A percentile compares a stretch with the other conserved stretches of the same genome.
Evolutionary conservation across 768 basidiomycete species (phyloP).

Genomic region (Leucosporidium scottii): DNA sequence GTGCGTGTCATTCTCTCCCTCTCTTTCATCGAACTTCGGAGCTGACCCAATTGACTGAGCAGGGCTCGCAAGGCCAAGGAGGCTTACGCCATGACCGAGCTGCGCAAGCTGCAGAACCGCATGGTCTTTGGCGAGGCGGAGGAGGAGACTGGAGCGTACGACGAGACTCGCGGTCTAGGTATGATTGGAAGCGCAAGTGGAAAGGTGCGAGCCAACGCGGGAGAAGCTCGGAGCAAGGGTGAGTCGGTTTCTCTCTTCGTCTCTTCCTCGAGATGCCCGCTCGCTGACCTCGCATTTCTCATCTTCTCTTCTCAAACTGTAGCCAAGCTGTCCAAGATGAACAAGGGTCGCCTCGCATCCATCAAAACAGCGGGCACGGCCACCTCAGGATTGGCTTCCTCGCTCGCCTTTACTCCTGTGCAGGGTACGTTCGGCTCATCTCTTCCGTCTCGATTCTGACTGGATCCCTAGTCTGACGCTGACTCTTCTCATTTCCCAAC

Average conservation of each 20-base stretch:
- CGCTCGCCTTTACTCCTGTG: conserved; percentile 86
- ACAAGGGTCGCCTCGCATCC: conserved; percentile 81
- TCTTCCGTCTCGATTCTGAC: background rate
- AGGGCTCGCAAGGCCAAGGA: conserved; percentile 98
- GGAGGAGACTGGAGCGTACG: conserved; percentile 91
- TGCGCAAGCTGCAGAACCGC: conserved; percentile 93
- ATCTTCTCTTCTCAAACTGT: conserved; percentile 15
- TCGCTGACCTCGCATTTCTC: background rate
- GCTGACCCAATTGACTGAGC: background rate
- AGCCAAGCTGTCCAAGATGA: conserved; percentile 95
- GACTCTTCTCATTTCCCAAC: conserved; percentile 44
- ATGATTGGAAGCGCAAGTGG: conserved; percentile 88
- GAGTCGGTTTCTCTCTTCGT: conserved; percentile 35
- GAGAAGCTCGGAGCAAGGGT: conserved; percentile 89
- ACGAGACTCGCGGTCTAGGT: conserved; percentile 94
- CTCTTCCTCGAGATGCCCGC: background rate
- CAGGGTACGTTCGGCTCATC: conserved; percentile 55
- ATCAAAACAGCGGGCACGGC: conserved; percentile 56
- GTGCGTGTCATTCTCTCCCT: conserved; percentile 46
- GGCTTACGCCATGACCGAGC: conserved; percentile 90
- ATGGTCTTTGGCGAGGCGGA: conserved; percentile 94
- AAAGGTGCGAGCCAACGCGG: conserved; percentile 77
- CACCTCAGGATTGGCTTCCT: conserved; percentile 79
- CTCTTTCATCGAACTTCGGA: background rate
- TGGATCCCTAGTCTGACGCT: background rate